Percentiles rank a stretch among this genome's conserved stretches.
phyloP scores from a whole-genome alignment of 108 stramenopile species.

The Mediolabrus comicus region DNA sequence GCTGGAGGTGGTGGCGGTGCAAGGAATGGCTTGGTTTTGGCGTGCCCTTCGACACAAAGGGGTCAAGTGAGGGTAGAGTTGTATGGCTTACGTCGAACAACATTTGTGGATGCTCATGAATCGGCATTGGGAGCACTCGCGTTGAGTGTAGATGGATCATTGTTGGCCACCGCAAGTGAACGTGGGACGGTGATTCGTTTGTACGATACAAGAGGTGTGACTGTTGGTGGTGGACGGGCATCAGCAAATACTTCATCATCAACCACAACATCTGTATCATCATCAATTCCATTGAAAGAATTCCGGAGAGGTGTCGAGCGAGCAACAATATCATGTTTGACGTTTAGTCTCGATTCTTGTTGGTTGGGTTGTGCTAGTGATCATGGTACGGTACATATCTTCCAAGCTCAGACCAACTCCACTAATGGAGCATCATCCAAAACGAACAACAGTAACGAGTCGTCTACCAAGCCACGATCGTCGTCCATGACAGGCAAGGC shows the following conservation, averaged over 20 bases:
- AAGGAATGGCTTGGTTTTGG: constrained; percentile 87
- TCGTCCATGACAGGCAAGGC: constrained; percentile 59
- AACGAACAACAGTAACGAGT: background rate
- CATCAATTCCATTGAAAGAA: constrained; percentile 75
- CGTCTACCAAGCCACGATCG: constrained; percentile 9
- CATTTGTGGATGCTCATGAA: constrained; percentile 95
- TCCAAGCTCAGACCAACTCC: constrained; percentile 50
- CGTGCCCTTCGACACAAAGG: constrained; percentile 85
- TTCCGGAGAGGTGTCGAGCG: constrained; percentile 95
- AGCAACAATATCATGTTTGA: constrained; percentile 86
- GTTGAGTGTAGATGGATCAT: constrained; percentile 85
- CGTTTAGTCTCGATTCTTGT: constrained; percentile 82
- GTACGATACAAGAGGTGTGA: constrained; percentile 84
- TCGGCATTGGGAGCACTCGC: constrained; percentile 80
- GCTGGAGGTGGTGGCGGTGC: background rate
- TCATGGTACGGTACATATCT: constrained; percentile 97
- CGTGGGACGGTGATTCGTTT: constrained; percentile 96
- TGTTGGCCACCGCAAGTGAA: constrained; percentile 89
- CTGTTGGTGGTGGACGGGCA: constrained; percentile 55
- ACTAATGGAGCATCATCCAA: constrained; percentile 7
- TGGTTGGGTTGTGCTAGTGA: constrained; percentile 93
- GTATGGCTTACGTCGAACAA: constrained; percentile 88
- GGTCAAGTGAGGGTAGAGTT: constrained; percentile 97
- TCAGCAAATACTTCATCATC: constrained; percentile 50
- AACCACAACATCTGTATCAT: constrained; percentile 16